Evolutionary conservation across 192 early-diverging fungal species (phyloP).

Genomic region (Backusella mclennaniae): DNA sequence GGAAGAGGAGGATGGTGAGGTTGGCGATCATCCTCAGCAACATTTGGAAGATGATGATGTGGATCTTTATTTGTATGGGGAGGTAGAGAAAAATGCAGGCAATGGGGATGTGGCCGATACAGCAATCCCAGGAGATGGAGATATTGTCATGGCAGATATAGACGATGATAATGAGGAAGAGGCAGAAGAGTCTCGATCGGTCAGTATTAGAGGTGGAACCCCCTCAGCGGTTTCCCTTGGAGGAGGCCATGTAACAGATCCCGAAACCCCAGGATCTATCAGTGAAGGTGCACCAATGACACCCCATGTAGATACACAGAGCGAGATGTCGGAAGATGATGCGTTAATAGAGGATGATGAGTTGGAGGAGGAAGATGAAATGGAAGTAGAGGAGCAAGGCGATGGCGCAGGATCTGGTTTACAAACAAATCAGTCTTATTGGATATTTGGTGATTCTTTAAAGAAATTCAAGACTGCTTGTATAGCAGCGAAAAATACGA

Average conservation of each 20-base stretch:
- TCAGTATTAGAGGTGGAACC: not conserved
- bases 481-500: not conserved
- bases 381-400: not conserved
- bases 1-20: not conserved
- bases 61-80: constrained; percentile 29
- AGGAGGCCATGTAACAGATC: not conserved
- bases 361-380: constrained; percentile 1
- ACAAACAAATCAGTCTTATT: constrained; percentile 33
- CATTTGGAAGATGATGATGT: constrained; percentile 28
- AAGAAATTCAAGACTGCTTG: constrained; percentile 28
- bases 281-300: not conserved
- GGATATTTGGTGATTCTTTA: constrained; percentile 38
- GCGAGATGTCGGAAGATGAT: not conserved
- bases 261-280: not conserved
- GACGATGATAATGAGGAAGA: not conserved
- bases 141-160: not conserved
- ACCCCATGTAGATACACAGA: not conserved
- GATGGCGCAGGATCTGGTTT: not conserved
- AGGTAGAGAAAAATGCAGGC: not conserved
- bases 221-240: not conserved
- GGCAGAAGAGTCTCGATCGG: not conserved
- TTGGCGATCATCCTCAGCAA: not conserved
- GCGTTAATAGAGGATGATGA: not conserved
- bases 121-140: not conserved
- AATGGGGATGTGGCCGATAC: not conserved